Conservation (phyloP, 306 rosid genomes). For the Castanopsis chinensis region DNA sequence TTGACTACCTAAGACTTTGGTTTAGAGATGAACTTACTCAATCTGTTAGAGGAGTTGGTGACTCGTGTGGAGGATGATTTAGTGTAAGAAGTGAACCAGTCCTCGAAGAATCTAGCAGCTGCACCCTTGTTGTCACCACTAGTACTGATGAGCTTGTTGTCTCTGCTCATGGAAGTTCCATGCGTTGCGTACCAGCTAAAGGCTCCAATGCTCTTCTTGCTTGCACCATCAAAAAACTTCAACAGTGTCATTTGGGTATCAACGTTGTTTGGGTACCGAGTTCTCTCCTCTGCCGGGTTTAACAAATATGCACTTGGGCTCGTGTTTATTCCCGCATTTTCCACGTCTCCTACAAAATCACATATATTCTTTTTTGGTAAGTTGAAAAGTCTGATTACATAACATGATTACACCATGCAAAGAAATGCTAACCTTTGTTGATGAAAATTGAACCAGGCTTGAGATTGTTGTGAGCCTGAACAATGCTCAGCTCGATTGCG, state of each 20-base stretch:
- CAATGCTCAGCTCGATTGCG: conserved; percentile 63
- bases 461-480: conserved; percentile 71
- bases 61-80: conserved; percentile 3
- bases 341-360: conserved; percentile 50
- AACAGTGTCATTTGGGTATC: conserved; percentile 70
- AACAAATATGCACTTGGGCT: conserved; percentile 80
- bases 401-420: neutral
- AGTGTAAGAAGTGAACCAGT: conserved; percentile 44
- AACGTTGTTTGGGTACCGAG: conserved; percentile 45
- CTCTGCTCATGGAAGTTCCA: conserved; percentile 86
- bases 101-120: conserved; percentile 82
- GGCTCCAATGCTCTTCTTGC: conserved; percentile 50
- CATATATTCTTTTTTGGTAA: no score
- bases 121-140: conserved; percentile 89
- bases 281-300: conserved; percentile 72
- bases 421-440: conserved; percentile 42
- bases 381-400: no score
- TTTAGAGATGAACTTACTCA: conserved; percentile 16
- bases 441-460: conserved; percentile 60
- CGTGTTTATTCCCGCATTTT: conserved; percentile 65
- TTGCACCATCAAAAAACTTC: conserved; percentile 60
- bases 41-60: conserved; percentile 20
- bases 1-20: no score
- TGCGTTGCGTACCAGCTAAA: conserved; percentile 81
- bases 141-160: conserved; percentile 78